These are phyloP conservation scores for Catunica adiposa DNA, from an alignment of 2,329 filamentous ascomycete species.

Conservation along the genomic window DNA sequence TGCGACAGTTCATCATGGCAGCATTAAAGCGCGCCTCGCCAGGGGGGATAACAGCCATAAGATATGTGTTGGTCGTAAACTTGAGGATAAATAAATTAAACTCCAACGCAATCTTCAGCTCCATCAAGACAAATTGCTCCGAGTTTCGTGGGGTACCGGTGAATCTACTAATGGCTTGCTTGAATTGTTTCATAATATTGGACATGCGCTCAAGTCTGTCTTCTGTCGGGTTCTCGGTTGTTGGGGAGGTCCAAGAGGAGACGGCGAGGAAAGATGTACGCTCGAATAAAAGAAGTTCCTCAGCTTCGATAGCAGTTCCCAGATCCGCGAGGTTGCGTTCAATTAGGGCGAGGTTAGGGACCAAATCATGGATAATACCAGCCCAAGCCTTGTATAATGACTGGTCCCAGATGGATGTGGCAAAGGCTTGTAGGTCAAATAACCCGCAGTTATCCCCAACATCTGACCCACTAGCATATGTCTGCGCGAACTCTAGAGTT, in stretches of 20 bases:
- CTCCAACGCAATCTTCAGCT: constrained; percentile 56
- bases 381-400: constrained; percentile 97
- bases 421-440: constrained; percentile 69
- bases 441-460: constrained; percentile 20
- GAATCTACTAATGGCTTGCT: constrained; percentile 63
- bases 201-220: constrained; percentile 88
- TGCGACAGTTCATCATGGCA: constrained; percentile 75
- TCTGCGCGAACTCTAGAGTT: constrained; percentile 35
- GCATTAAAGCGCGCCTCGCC: constrained; percentile 85
- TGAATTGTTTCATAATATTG: constrained; percentile 97
- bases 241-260: constrained; percentile 68
- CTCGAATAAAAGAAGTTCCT: constrained; percentile 90
- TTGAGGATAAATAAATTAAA: constrained; percentile 93
- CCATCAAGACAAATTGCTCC: constrained; percentile 66
- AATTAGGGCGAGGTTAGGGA: constrained; percentile 82
- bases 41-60: constrained; percentile 79
- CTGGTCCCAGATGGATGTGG: constrained; percentile 97
- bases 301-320: constrained; percentile 72
- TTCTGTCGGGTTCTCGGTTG: constrained; percentile 65
- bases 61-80: constrained; percentile 94
- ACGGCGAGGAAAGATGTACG: constrained; percentile 91
- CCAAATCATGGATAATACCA: constrained; percentile 89
- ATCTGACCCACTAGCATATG: constrained; percentile 11
- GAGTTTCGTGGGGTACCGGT: constrained; percentile 66
- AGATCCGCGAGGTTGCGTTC: constrained; percentile 72